These are phyloP conservation scores for Clonostachys solani DNA, from an alignment of 2,329 filamentous ascomycete genomes.

Conservation along the genomic window DNA sequence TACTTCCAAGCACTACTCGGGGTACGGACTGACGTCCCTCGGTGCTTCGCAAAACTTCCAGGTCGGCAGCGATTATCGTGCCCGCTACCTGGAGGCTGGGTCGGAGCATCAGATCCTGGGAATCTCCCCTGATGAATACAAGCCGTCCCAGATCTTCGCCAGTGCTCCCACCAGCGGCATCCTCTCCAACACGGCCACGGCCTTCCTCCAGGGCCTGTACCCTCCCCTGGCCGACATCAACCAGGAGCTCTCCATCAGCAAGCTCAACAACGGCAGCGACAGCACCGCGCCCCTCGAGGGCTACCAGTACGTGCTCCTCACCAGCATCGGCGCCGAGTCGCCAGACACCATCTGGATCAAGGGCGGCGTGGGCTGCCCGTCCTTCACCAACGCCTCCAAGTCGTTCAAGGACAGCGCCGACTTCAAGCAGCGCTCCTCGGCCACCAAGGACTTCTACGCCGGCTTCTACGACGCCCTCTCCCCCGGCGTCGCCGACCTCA, in stretches of 20 bases:
- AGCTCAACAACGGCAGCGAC: constrained; percentile 22
- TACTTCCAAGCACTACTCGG: constrained; percentile 25
- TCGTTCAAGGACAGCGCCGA: constrained; percentile 18
- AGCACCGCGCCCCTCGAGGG: constrained; percentile 20
- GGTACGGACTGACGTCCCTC: constrained; percentile 23
- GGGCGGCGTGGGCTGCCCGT: constrained; percentile 25
- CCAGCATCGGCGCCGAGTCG: constrained; percentile 20
- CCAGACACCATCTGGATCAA: constrained; percentile 30
- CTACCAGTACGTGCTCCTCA: constrained; percentile 26
- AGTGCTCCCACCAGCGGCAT: constrained; percentile 23
- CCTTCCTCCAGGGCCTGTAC: constrained; percentile 27
- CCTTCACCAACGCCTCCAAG: constrained; percentile 14
- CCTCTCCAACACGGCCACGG: constrained; percentile 25
- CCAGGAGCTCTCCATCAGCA: constrained; percentile 15
- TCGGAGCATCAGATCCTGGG: constrained; percentile 20
- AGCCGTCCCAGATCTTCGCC: constrained; percentile 22
- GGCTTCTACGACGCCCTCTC: constrained; percentile 18
- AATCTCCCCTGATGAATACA: constrained; percentile 23
- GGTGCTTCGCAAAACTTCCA: constrained; percentile 23
- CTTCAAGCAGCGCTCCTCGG: constrained; percentile 14
- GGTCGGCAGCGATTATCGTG: constrained; percentile 15
- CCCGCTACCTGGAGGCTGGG: constrained; percentile 13
- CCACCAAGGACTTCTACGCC: constrained; percentile 21
- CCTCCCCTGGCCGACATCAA: constrained; percentile 19
- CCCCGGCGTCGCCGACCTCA: constrained; percentile 21